These are phyloP conservation scores for Candida labiduridarum DNA, from an alignment of 1,139 yeast genomes.

Conservation along the genomic window DNA sequence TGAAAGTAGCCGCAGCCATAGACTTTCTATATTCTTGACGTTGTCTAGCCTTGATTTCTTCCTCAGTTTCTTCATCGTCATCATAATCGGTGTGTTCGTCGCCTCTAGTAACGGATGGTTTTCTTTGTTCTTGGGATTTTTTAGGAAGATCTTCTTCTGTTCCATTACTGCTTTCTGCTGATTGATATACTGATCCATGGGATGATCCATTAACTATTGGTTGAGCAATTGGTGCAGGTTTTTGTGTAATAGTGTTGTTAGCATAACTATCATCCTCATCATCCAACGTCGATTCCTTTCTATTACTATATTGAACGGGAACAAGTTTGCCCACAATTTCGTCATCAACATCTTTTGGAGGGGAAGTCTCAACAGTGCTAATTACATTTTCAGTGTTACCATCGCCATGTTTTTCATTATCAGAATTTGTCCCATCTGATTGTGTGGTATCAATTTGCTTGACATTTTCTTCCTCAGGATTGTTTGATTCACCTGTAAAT, in stretches of 20 bases:
- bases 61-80: slow-evolving; percentile 23
- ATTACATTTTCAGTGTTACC: slow-evolving; percentile 12
- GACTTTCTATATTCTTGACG: slow-evolving; percentile 53
- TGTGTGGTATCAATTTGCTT: slow-evolving; percentile 6
- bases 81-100: slow-evolving; percentile 19
- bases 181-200: slow-evolving; percentile 1
- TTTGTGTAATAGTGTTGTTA: background rate
- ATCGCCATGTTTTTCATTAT: slow-evolving; percentile 19
- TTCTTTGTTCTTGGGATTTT: background rate
- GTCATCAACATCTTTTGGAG: slow-evolving; percentile 26
- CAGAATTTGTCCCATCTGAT: slow-evolving; percentile 17
- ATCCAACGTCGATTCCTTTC: background rate
- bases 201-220: slow-evolving; percentile 1
- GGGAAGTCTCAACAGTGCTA: slow-evolving; percentile 35
- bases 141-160: background rate
- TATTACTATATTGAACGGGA: slow-evolving; percentile 7
- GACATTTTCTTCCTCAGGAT: slow-evolving; percentile 1
- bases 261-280: background rate
- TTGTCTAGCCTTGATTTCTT: slow-evolving; percentile 40
- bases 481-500: slow-evolving; percentile 19
- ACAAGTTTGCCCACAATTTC: slow-evolving; percentile 18
- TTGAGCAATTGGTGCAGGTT: background rate
- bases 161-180: slow-evolving; percentile 3
- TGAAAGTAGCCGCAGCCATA: slow-evolving; percentile 60
- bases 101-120: slow-evolving; percentile 4